Conservation (phyloP, 768 basidiomycete genomes). For the Suillus paluster region DNA sequence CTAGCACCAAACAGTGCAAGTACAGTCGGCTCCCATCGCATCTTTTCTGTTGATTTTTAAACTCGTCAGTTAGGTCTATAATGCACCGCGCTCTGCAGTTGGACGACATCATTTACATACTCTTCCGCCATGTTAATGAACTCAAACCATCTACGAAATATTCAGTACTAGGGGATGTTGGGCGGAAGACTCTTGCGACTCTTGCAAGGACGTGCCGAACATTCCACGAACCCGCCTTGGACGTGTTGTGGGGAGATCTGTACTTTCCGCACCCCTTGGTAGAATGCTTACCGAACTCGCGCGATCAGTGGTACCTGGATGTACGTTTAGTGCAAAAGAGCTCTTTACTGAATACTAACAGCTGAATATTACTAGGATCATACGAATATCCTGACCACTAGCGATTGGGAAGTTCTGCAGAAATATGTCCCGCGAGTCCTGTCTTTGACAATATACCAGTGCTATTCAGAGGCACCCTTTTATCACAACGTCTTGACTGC, state of each 20-base stretch:
- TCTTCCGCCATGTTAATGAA: too few relatives aligned
- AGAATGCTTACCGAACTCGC: background rate
- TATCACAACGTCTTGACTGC: background rate
- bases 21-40: too few relatives aligned
- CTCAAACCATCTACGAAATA: too few relatives aligned
- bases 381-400: background rate
- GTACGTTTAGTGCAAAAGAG: background rate
- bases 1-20: too few relatives aligned
- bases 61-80: too few relatives aligned
- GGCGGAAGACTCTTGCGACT: background rate
- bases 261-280: background rate
- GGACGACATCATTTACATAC: too few relatives aligned
- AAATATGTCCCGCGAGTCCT: too few relatives aligned
- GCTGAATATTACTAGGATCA: background rate
- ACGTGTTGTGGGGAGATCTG: background rate
- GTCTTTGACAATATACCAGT: too few relatives aligned
- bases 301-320: background rate
- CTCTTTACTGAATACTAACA: background rate
- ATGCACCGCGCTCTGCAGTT: too few relatives aligned
- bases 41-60: too few relatives aligned
- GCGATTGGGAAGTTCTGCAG: background rate
- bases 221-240: conserved; percentile 2
- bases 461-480: background rate
- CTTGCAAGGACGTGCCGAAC: background rate
- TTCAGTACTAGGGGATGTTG: too few relatives aligned